Conservation (phyloP, 257 asterid genomes). For the Vinca minor region DNA sequence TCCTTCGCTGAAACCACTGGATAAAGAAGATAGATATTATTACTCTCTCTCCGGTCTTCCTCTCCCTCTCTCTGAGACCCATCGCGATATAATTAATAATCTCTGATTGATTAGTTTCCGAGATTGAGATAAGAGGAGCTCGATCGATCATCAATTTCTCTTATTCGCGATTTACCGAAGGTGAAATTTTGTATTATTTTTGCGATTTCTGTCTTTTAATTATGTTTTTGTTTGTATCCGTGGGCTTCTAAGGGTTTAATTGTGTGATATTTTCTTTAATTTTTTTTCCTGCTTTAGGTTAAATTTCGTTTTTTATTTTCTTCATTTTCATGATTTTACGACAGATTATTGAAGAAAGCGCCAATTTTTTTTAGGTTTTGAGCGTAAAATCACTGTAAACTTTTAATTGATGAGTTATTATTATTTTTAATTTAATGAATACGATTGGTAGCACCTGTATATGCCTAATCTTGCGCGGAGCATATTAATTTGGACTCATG, state of each 20-base stretch:
- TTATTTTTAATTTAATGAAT: not conserved
- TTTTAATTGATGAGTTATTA: not conserved
- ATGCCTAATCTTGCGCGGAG: not conserved
- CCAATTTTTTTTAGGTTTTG: constrained; percentile 2
- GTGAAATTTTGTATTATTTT: not conserved
- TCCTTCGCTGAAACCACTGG: constrained; percentile 1
- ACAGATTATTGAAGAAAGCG: not conserved
- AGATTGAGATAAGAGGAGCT: constrained; percentile 16
- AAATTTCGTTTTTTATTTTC: not conserved
- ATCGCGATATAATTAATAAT: constrained; percentile 22
- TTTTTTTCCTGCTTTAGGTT: not conserved
- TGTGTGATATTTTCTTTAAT: too few relatives aligned
- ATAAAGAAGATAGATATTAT: constrained; percentile 11
- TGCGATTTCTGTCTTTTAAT: not conserved
- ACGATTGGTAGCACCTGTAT: not conserved
- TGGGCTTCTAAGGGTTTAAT: too few relatives aligned
- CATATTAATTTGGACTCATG: not conserved
- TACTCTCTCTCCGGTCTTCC: not conserved
- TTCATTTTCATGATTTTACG: too few relatives aligned
- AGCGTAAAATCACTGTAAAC: not conserved
- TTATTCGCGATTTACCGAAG: constrained; percentile 3
- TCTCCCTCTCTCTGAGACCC: constrained; percentile 17
- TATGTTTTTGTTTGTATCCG: too few relatives aligned
- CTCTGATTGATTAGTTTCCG: not conserved
- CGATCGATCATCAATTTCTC: constrained; percentile 6